A percentile compares a stretch with the other conserved stretches of the same genome.
Evolutionary conservation across 192 early-diverging fungal genomes (phyloP).

Genomic region (Diversispora eburnea): DNA sequence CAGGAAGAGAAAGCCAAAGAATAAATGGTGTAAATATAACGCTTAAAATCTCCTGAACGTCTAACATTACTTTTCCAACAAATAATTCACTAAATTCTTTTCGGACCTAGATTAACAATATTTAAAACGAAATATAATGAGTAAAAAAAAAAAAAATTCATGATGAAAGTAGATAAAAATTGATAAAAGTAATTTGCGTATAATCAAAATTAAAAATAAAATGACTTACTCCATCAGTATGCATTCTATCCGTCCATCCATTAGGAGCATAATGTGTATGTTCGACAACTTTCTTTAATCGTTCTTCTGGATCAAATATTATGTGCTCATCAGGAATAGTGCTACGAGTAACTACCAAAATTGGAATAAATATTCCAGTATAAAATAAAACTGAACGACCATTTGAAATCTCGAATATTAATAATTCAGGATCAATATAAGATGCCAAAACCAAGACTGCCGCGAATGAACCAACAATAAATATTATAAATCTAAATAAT

Average conservation of each 20-base stretch:
- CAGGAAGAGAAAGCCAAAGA: slow-evolving; percentile 73
- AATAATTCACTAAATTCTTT: slow-evolving; percentile 77
- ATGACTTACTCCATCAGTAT: slow-evolving; percentile 67
- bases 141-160: background rate
- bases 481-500: slow-evolving; percentile 70
- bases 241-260: slow-evolving; percentile 77
- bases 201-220: too few relatives aligned
- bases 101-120: slow-evolving; percentile 53
- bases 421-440: slow-evolving; percentile 79
- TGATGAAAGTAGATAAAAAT: background rate
- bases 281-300: slow-evolving; percentile 75
- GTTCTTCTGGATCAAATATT: slow-evolving; percentile 76
- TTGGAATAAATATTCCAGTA: slow-evolving; percentile 80
- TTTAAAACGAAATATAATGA: background rate
- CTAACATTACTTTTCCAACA: slow-evolving; percentile 73
- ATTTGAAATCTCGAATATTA: slow-evolving; percentile 89
- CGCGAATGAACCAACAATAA: slow-evolving; percentile 85
- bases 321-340: slow-evolving; percentile 80
- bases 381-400: slow-evolving; percentile 91
- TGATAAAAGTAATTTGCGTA: too few relatives aligned
- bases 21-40: slow-evolving; percentile 81
- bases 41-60: slow-evolving; percentile 76
- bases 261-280: slow-evolving; percentile 88
- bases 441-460: slow-evolving; percentile 80
- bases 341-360: slow-evolving; percentile 74